Base-by-base conservation (phyloP, 805 yeast species). In the Isabelozyma heimii region DNA sequence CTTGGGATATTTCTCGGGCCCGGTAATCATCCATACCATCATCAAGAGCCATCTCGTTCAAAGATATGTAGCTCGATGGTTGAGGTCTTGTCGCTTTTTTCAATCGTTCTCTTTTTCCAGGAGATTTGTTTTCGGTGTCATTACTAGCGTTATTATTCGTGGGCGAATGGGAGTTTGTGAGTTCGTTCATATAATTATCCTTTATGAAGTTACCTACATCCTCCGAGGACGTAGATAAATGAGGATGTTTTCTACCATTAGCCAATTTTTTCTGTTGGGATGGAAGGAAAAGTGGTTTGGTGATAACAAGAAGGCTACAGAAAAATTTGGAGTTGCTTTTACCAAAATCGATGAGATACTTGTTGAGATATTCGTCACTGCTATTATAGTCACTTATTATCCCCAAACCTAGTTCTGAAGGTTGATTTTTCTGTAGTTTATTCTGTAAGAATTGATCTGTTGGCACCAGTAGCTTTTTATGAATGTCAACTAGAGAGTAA, bases 361-460 rank as follows among this genome's bases (percentile, higher is more conserved):
- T 52, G 17, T 45, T 53, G 3, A 49, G 43, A 20, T 51, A 52
- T 8, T 52, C 58, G 16, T 47, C 44, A 17, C 47, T 51, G 10
- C 44, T 42, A 3, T 48, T 53, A 4, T 49, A 48, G 8, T 50
- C 53, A 4, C 44, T 44, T 17, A 33, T 44, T 8, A 63, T 59
- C 8, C 66, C 66, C 14, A 62, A 42, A 8, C 66, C 65, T 14
- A 55, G 38, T 14, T 57, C 65, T 37, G 35, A 51, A 8, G 41
- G 35, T 10, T 33, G 55, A 24, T 50, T 41, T 40, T 57, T 57
- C 40, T 60, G 61, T 40, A 54, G 46, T 43, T 57, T 62, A 28
- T 50, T 55, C 48, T 53, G 66, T 12, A 69, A 44, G 44, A 57
- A 69, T 51, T 68, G 74, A 46, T 69, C 74, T 1, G 72, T 67